Evolutionary conservation across 768 basidiomycete species (phyloP), one percentile per base, ranked within the genome.

Genomic region (Lyophyllum decastes): DNA sequence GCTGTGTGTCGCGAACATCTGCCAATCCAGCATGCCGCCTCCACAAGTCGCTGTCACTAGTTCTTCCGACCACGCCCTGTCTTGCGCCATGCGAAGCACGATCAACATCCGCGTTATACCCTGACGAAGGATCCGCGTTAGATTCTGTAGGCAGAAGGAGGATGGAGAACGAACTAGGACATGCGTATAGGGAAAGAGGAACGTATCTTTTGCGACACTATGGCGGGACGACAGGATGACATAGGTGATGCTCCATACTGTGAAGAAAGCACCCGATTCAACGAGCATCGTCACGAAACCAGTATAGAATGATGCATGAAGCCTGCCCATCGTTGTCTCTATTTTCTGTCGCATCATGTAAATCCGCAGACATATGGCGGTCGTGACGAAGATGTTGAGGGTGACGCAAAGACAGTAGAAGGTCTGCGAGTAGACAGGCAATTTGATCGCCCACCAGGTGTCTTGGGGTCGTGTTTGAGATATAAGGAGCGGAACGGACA

Each of bases 11-110:
- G 76, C 75, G 0, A 75, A 72, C 12, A 76, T 71, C 53, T 73
- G 67, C 76, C 76, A 76, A 45, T 78, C 76, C 7, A 76, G 60
- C 12, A 70, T 60, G 5, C 74, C 76, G 24, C 61, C 60, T 19
- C 66, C 60, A 10, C 30, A 30, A 9, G 71, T 66, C 9, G 75
- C 72, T 0, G 61, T 60, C 33, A 73, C 68, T 14, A 74, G 70
- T 30, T 78, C 75, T 49, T 58, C 64, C 2, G 72, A 70, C 76
- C 76, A 78, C 17, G 76, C 76, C n/a, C 72, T 67, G 52, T 74
- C 70, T 51, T 76, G 74, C 14, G 75, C 72, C 71, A 78, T 78
- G 26, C 75, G 70, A 8, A 76, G 63, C 21, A 73, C 66, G 54
- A 76, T 76, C 14, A 76, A 58, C 70, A 76, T 74, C n/a, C 76